Evolutionary conservation across 495 filamentous ascomycete genomes (phyloP), one percentile per base, ranked within the genome.

Genomic region (Neurospora tetrasperma): DNA sequence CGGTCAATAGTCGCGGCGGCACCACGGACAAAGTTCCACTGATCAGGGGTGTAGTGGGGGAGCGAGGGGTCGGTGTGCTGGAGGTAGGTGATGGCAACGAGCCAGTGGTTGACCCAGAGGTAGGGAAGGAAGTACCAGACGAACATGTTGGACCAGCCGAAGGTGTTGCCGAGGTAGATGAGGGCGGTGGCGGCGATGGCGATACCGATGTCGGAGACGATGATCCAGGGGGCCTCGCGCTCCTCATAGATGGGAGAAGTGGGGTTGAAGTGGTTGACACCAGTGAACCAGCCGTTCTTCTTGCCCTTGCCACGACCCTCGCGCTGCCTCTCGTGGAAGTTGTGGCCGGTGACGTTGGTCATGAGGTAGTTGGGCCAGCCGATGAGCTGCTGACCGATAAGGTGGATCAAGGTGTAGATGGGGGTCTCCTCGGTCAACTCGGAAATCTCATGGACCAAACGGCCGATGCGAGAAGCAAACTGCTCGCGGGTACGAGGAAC

Each of bases 41-140:
- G 82, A 41, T 89, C 85, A 42, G 87, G 85, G 42, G 86, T 86
- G 83, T 95, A 96, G 86, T 96, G 93, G n/a, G 94, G 92, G 59
- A 96, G 88, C 6, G 88, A 85, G 6, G 91, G 92, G 80, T 97
- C 92, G 73, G 93, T 96, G 86, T 97, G 94, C 80, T 97, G 93
- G 48, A 97, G 90, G 85, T 89, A 97, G 72, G 94, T 97, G 81
- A 94, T 93, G 76, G 90, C 90, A 73, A 93, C 90, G 71, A 94
- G 89, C 91, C 96, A 99, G 89, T 98, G 95, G 88, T 99, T 97
- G 35, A 98, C 96, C 95, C 95, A 98, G 75, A 98, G 85, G 81
- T 98, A 99, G 11, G 96, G 96, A 72, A 96, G 78, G 78, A 92
- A 89, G 82, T 98, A 99, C 94, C 96, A 98, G 54, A 99, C 90